Evolutionary conservation across 441 rosid species (phyloP).

Genomic region (Brassica balearica): DNA sequence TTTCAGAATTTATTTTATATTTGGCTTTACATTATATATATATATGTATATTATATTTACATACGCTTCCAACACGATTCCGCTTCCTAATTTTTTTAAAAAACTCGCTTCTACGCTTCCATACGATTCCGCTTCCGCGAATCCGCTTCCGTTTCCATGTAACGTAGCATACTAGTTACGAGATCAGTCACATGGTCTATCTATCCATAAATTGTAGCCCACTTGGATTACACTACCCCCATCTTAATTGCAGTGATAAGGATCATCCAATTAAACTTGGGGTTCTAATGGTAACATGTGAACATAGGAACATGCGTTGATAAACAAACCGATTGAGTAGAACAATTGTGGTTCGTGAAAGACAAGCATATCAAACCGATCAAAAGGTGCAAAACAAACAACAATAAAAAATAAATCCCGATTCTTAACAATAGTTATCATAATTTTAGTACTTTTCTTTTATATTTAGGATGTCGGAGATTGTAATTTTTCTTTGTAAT

Average conservation of each 20-base stretch:
- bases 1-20: no score
- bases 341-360: not conserved
- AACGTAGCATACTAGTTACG: not conserved
- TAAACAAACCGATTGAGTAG: not conserved
- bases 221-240: slow-evolving; percentile 1
- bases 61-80: no score
- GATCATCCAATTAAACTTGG: slow-evolving; percentile 1
- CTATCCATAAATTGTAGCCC: slow-evolving; percentile 15
- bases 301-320: slow-evolving; percentile 10
- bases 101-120: no score
- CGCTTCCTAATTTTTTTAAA: no score
- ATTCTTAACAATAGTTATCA: not conserved
- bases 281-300: not conserved
- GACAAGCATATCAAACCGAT: not conserved
- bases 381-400: not conserved
- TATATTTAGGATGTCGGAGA: not conserved
- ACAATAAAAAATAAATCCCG: not conserved
- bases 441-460: not conserved
- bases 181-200: slow-evolving; percentile 8
- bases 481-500: not conserved
- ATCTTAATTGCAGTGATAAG: not conserved
- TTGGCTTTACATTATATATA: no score
- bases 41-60: no score
- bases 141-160: no score
- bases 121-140: no score